Conservation (phyloP, 176 grass and related monocot species). For the Puccinellia tenuiflora region DNA sequence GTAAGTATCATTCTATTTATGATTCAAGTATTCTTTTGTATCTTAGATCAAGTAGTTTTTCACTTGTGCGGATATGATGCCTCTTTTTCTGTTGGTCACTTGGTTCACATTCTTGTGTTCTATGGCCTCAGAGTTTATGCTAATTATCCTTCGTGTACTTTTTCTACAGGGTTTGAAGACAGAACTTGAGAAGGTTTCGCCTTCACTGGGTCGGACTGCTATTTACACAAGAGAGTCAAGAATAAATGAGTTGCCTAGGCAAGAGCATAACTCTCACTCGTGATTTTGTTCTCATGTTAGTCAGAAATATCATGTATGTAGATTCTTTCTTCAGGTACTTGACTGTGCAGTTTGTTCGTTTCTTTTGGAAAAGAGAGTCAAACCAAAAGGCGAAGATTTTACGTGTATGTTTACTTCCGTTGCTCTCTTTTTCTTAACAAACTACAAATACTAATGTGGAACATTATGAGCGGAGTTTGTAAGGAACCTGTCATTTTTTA, state of each 20-base stretch:
- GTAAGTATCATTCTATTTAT: conserved; percentile 39
- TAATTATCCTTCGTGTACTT: conserved; percentile 28
- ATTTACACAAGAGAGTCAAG: conserved; percentile 78
- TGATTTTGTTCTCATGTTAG: conserved; percentile 6
- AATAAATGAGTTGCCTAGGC: conserved; percentile 82
- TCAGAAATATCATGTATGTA: conserved; percentile 11
- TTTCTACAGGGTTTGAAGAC: conserved; percentile 75
- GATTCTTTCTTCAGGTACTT: conserved; percentile 63
- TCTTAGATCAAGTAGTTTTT: neutral
- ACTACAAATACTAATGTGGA: neutral
- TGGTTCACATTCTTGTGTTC: conserved; percentile 13
- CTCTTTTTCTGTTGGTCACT: neutral
- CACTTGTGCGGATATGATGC: neutral
- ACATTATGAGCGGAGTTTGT: neutral
- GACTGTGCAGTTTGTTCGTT: conserved; percentile 95
- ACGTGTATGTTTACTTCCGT: conserved; percentile 50
- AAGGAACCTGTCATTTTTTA: conserved; percentile 9
- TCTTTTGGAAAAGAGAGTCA: conserved; percentile 99
- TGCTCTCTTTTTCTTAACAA: neutral
- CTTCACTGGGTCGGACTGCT: conserved; percentile 63
- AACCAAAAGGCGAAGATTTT: conserved; percentile 99
- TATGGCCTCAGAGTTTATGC: conserved; percentile 4
- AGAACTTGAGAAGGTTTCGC: conserved; percentile 92
- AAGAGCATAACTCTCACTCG: conserved; percentile 19
- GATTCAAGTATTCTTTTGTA: neutral